phyloP scores from a whole-genome alignment of 768 basidiomycete genomes.

The Pulveroboletus sp. region DNA sequence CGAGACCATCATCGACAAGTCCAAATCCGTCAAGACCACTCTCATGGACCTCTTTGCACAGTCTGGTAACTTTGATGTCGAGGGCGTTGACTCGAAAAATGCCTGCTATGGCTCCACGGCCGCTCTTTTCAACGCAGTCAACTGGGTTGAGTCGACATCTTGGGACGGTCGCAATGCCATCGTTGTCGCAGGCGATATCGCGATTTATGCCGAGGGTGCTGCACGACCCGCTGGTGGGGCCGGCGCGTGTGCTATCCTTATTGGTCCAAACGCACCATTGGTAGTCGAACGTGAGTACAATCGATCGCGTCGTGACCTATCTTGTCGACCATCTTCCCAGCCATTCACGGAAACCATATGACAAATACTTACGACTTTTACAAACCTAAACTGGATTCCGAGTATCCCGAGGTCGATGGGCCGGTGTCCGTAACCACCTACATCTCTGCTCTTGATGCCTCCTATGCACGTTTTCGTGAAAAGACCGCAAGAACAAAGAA shows the following conservation, averaged over 20 bases:
- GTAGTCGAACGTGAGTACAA: conserved; percentile 81
- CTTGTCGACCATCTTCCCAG: conserved; percentile 39
- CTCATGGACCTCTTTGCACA: conserved; percentile 97
- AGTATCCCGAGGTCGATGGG: conserved; percentile 96
- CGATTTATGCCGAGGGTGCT: conserved; percentile 93
- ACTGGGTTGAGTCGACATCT: conserved; percentile 94
- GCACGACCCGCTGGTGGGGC: conserved; percentile 97
- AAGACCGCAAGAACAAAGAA: conserved; percentile 70
- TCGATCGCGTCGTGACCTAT: not conserved
- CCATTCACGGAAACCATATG: conserved; percentile 95
- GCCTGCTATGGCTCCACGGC: conserved; percentile 99
- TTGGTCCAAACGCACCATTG: conserved; percentile 94
- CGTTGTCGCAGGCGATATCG: conserved; percentile 95
- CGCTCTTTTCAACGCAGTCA: conserved; percentile 96
- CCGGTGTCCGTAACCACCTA: conserved; percentile 95
- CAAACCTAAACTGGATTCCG: conserved; percentile 93
- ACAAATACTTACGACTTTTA: conserved; percentile 98
- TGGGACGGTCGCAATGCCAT: conserved; percentile 99
- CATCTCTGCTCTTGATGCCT: conserved; percentile 86
- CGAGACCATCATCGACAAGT: conserved; percentile 99
- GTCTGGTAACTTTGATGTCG: conserved; percentile 92
- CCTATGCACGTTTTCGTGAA: conserved; percentile 79
- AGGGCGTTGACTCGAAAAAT: conserved; percentile 99
- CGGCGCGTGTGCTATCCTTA: conserved; percentile 89
- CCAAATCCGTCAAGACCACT: conserved; percentile 96